Conservation (phyloP, 1,284 basidiomycete genomes). For the Neolentinus lepideus region DNA sequence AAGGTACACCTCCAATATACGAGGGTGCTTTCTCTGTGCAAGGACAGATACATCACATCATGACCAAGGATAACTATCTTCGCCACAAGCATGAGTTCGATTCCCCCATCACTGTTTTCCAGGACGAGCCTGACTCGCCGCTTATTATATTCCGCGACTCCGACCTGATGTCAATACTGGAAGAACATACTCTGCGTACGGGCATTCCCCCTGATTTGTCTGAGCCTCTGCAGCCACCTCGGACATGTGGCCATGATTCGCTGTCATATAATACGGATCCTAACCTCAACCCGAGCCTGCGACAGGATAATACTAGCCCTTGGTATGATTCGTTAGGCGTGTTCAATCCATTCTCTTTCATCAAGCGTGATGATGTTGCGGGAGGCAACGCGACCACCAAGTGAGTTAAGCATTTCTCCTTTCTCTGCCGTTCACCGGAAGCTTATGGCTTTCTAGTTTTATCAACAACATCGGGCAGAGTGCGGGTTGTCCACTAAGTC, state of each 20-base stretch:
- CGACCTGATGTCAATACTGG: conserved; percentile 49
- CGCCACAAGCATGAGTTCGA: conserved; percentile 53
- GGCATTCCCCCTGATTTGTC: conserved; percentile 12
- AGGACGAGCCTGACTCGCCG: conserved; percentile 35
- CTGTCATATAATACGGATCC: conserved; percentile 63
- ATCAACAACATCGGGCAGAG: conserved; percentile 58
- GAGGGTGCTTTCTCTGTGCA: conserved; percentile 72
- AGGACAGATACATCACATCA: conserved; percentile 68
- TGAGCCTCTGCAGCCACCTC: conserved; percentile 16
- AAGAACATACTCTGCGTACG: conserved; percentile 30
- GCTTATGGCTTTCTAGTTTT: conserved; percentile 40
- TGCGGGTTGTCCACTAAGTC: conserved; percentile 67
- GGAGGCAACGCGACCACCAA: conserved; percentile 44
- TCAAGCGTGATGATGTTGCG: conserved; percentile 50
- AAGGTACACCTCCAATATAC: conserved; percentile 47
- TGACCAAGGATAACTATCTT: conserved; percentile 68
- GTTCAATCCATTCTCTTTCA: conserved; percentile 25
- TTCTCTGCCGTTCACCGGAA: background rate
- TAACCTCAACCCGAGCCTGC: conserved; percentile 45
- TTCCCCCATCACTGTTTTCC: conserved; percentile 33
- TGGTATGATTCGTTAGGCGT: conserved; percentile 36
- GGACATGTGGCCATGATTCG: conserved; percentile 63
- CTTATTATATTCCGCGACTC: conserved; percentile 71
- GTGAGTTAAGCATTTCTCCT: conserved; percentile 26
- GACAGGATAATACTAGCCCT: conserved; percentile 21